phyloP scores from a whole-genome alignment of 495 filamentous ascomycete species.

The Hyaloscypha bicolor region DNA sequence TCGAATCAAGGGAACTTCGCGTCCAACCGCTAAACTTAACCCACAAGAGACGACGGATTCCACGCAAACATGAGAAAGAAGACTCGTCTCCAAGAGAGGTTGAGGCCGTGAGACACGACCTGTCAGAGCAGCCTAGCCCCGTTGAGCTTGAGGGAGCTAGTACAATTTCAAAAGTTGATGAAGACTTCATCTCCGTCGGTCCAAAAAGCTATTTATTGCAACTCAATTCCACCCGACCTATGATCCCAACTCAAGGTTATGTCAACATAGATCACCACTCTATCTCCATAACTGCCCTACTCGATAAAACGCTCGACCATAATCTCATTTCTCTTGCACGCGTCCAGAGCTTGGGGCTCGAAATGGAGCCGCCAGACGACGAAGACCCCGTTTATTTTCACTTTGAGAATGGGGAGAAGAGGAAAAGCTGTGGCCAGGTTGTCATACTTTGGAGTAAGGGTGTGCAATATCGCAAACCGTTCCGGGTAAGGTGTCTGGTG shows the following conservation, averaged over 20 bases:
- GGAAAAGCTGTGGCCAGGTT: not conserved
- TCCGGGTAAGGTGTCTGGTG: not conserved
- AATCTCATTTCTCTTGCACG: not conserved
- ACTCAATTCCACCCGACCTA: not conserved
- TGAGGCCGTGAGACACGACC: too few species aligned
- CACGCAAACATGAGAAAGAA: too few species aligned
- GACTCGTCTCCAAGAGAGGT: too few species aligned
- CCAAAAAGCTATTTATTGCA: too few species aligned
- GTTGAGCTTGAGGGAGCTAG: too few species aligned
- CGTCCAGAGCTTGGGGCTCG: not conserved
- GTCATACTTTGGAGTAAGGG: not conserved
- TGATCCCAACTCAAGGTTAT: not conserved
- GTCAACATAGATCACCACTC: not conserved
- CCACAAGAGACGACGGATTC: too few species aligned
- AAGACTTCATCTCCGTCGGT: too few species aligned
- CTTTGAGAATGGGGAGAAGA: constrained; percentile 3
- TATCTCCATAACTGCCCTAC: not conserved
- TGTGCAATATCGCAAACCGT: not conserved
- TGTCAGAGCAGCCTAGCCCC: too few species aligned
- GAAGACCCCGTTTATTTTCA: not conserved
- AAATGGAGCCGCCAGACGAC: not conserved
- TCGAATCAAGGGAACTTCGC: too few species aligned
- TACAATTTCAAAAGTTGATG: too few species aligned
- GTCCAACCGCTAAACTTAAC: too few species aligned
- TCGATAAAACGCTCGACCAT: not conserved